Percentiles rank a stretch among this genome's conserved stretches.
phyloP scores from a whole-genome alignment of 1,139 yeast genomes.

The Wickerhamiella infanticola region DNA sequence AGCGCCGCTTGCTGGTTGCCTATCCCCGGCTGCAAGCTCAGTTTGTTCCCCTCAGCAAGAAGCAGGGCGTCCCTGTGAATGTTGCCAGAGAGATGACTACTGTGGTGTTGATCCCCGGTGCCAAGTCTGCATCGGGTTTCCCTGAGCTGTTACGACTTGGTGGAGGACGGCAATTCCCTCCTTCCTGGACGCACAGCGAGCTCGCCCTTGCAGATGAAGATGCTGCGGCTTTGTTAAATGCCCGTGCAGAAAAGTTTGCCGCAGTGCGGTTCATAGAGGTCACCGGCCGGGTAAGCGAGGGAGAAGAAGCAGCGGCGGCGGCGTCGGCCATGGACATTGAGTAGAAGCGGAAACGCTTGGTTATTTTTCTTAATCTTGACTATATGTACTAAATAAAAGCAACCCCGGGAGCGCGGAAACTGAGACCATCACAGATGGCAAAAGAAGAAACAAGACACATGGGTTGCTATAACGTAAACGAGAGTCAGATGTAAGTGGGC shows the following conservation, averaged over 20 bases:
- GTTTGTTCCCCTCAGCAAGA: constrained; percentile 44
- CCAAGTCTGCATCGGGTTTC: constrained; percentile 28
- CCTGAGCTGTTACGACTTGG: constrained; percentile 61
- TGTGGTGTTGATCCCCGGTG: constrained; percentile 38
- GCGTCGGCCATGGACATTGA: constrained; percentile 3
- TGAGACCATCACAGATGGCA: too few species aligned
- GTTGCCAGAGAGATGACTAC: constrained; percentile 75
- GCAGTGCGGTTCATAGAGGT: constrained; percentile 14
- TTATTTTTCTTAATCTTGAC: too few species aligned
- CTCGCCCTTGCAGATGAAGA: constrained; percentile 22
- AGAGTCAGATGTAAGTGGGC: too few species aligned
- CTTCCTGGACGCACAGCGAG: constrained; percentile 79
- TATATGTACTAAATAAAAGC: too few species aligned
- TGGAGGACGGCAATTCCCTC: constrained; percentile 59
- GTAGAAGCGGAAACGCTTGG: background rate
- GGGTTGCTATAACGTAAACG: too few species aligned
- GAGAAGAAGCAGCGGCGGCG: constrained; percentile 1
- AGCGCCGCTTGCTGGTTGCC: constrained; percentile 64
- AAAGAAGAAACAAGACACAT: too few species aligned
- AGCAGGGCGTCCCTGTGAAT: constrained; percentile 31
- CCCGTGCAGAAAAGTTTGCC: constrained; percentile 9
- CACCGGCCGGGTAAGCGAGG: background rate
- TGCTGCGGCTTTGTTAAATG: constrained; percentile 13
- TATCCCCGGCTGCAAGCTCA: constrained; percentile 35
- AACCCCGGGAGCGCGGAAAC: too few species aligned